Percentiles rank a stretch among this genome's conserved stretches.
Evolutionary conservation across 1,284 basidiomycete genomes (phyloP).

Genomic region (Puccinia hordei): DNA sequence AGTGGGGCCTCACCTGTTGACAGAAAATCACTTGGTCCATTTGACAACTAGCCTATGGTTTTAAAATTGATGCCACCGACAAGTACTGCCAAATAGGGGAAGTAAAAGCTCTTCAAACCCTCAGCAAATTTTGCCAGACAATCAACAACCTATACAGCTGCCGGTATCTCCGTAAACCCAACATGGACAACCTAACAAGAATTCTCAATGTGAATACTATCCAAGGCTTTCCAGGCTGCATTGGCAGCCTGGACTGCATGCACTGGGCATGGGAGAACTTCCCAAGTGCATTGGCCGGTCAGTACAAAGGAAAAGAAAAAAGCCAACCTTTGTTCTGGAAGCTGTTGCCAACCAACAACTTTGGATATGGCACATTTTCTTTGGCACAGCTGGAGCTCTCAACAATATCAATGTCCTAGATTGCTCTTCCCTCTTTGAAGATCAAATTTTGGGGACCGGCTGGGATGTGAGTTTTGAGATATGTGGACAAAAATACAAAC

Average conservation of each 20-base stretch:
- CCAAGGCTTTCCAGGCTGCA: slow-evolving; percentile 29
- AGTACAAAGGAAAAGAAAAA: slow-evolving; percentile 28
- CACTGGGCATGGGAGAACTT: slow-evolving; percentile 37
- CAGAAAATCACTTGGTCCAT: slow-evolving; percentile 6
- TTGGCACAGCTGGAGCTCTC: slow-evolving; percentile 37
- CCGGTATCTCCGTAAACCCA: not conserved
- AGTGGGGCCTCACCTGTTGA: not conserved
- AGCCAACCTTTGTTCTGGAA: slow-evolving; percentile 17
- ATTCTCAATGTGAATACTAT: not conserved
- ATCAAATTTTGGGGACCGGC: slow-evolving; percentile 3
- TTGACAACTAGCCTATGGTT: slow-evolving; percentile 19
- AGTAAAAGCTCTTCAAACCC: no score
- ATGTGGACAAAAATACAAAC: slow-evolving; percentile 21
- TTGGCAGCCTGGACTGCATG: slow-evolving; percentile 32
- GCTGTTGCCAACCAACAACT: slow-evolving; percentile 4
- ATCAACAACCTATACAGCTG: not conserved
- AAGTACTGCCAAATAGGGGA: no score
- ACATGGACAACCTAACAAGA: not conserved
- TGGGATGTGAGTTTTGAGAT: slow-evolving; percentile 1
- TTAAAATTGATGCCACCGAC: no score
- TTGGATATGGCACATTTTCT: slow-evolving; percentile 32
- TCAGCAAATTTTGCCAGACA: no score
- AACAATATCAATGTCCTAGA: slow-evolving; percentile 29
- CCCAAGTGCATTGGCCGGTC: slow-evolving; percentile 20
- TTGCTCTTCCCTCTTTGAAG: not conserved